phyloP scores from a whole-genome alignment of 768 basidiomycete genomes.

The Heimioporus sp. region DNA sequence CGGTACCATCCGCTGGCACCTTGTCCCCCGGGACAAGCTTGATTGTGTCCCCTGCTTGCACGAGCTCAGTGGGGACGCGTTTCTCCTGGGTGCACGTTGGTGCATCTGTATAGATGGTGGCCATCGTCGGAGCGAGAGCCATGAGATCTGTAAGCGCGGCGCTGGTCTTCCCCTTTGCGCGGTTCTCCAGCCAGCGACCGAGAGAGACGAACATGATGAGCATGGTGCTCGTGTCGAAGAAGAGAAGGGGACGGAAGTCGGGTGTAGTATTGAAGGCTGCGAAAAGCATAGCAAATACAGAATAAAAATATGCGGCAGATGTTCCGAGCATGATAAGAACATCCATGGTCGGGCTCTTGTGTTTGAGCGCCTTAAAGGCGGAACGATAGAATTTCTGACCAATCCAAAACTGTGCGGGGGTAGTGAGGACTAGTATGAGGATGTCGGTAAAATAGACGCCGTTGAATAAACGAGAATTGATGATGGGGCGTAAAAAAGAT shows the following conservation, averaged over 20 bases:
- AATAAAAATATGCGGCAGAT: conserved; percentile 91
- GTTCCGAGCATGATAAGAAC: conserved; percentile 96
- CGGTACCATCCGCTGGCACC: conserved; percentile 92
- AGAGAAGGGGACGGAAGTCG: conserved; percentile 77
- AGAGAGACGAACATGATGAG: conserved; percentile 95
- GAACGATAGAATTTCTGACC: conserved; percentile 84
- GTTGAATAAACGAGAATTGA: conserved; percentile 49
- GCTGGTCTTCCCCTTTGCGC: conserved; percentile 95
- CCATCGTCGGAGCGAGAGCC: conserved; percentile 92
- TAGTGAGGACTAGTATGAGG: conserved; percentile 71
- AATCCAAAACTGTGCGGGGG: conserved; percentile 92
- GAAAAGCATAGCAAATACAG: conserved; percentile 63
- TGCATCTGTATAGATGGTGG: conserved; percentile 89
- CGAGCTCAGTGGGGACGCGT: conserved; percentile 89
- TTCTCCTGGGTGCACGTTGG: conserved; percentile 81
- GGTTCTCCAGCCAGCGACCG: conserved; percentile 93
- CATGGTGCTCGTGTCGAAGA: conserved; percentile 99
- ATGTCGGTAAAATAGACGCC: conserved; percentile 84
- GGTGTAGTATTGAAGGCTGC: conserved; percentile 64
- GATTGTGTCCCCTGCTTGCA: conserved; percentile 90
- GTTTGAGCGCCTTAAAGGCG: conserved; percentile 89
- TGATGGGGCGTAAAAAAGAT: conserved; percentile 52
- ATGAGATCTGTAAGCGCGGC: conserved; percentile 96
- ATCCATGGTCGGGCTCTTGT: conserved; percentile 94
- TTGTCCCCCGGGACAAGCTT: conserved; percentile 97